A percentile compares a stretch with the other conserved stretches of the same genome.
Conservation (phyloP, 169 alveolate species). For the Hepatocystis sp. region DNA sequence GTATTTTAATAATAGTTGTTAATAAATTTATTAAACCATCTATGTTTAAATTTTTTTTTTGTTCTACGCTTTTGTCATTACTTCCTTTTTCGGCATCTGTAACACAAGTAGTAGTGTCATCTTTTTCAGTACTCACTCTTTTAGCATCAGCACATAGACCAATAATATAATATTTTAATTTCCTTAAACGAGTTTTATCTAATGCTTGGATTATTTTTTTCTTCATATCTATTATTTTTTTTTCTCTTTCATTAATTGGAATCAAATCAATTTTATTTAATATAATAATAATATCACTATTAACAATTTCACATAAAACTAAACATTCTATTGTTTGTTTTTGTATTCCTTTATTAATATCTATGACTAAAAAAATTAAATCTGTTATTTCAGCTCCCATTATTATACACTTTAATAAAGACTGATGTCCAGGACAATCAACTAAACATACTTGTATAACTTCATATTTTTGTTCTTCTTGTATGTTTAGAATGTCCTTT, state of each 20-base stretch:
- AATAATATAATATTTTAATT: slow-evolving; percentile 80
- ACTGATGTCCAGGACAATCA: slow-evolving; percentile 97
- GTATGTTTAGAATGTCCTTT: slow-evolving; percentile 78
- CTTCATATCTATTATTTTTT: slow-evolving; percentile 73
- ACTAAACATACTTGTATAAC: slow-evolving; percentile 91
- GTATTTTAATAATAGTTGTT: slow-evolving; percentile 75
- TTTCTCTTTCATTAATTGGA: slow-evolving; percentile 84
- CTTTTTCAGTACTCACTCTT: slow-evolving; percentile 73
- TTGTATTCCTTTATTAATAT: slow-evolving; percentile 92
- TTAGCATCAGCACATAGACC: slow-evolving; percentile 82
- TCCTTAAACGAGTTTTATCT: slow-evolving; percentile 75
- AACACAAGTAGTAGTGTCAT: slow-evolving; percentile 21
- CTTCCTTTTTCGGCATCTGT: slow-evolving; percentile 27
- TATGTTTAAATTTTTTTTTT: slow-evolving; percentile 25
- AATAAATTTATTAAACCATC: slow-evolving; percentile 65
- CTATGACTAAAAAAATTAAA: slow-evolving; percentile 91
- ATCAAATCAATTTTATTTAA: slow-evolving; percentile 92
- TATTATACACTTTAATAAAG: slow-evolving; percentile 92
- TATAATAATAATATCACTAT: slow-evolving; percentile 89
- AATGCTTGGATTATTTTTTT: slow-evolving; percentile 73
- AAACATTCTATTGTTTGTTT: slow-evolving; percentile 95
- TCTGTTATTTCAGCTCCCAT: slow-evolving; percentile 95
- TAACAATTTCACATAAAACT: slow-evolving; percentile 91
- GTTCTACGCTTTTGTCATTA: not conserved
- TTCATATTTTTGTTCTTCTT: slow-evolving; percentile 50